Evolutionary conservation across 202 grass and related monocot species (phyloP).

Genomic region (Zizania palustris): DNA sequence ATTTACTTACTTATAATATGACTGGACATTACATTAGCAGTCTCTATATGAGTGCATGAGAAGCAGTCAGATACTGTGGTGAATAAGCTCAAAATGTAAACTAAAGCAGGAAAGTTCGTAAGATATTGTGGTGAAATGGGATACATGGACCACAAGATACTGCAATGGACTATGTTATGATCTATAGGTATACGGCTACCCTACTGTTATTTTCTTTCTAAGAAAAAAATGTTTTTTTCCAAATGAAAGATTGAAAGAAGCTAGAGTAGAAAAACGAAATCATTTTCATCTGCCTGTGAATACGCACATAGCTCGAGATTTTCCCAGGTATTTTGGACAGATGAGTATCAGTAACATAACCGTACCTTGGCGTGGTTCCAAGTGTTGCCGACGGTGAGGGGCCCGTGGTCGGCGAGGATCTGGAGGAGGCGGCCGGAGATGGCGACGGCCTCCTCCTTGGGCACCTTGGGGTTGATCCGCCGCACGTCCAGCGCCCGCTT

Average conservation of each 20-base stretch:
- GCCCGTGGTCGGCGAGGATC: constrained; percentile 80
- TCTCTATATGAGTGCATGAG: background rate
- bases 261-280: background rate
- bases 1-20: no score
- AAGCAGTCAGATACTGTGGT: background rate
- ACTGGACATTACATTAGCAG: background rate
- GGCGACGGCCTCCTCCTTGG: constrained; percentile 74
- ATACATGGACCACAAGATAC: background rate
- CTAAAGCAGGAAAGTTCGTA: background rate
- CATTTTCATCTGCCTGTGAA: background rate
- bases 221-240: background rate
- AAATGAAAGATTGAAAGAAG: background rate
- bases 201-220: background rate
- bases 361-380: constrained; percentile 88
- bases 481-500: constrained; percentile 65
- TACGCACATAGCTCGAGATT: background rate
- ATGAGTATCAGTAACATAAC: no score
- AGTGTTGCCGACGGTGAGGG: constrained; percentile 72
- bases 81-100: background rate
- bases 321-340: background rate
- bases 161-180: background rate
- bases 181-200: background rate
- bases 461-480: constrained; percentile 86
- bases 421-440: constrained; percentile 78
- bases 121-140: background rate